Evolutionary conservation across 192 early-diverging fungal species (phyloP).

Genomic region (Coemansia sp.): DNA sequence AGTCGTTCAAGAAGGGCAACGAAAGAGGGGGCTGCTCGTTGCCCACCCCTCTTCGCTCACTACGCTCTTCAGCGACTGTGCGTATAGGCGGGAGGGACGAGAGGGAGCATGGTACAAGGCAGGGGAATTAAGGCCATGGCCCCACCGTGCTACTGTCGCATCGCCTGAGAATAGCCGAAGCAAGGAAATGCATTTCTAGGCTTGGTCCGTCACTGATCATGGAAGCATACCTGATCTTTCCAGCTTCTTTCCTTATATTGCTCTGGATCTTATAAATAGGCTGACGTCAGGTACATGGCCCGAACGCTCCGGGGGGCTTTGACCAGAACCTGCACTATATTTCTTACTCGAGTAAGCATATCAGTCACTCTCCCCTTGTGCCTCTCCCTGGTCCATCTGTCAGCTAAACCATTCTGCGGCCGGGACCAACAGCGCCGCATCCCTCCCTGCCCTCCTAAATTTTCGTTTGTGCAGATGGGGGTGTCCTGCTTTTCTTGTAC

Average conservation of each 20-base stretch:
- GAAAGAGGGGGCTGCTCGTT: not conserved
- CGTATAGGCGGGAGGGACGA: not conserved
- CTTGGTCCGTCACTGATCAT: not conserved
- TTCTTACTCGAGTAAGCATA: not conserved
- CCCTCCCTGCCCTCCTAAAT: not conserved
- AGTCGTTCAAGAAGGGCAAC: not conserved
- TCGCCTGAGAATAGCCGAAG: slow-evolving; percentile 1
- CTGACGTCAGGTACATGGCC: not conserved
- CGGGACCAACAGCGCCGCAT: slow-evolving; percentile 1
- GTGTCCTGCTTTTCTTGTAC: not conserved
- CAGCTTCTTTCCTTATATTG: not conserved
- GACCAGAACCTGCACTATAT: not conserved
- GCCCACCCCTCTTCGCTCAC: not conserved
- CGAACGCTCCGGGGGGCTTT: not conserved
- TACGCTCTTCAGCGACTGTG: not conserved
- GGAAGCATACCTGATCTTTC: not conserved
- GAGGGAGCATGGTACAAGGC: not conserved
- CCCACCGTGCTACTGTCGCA: not conserved
- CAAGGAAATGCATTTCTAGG: not conserved
- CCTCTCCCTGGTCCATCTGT: not conserved
- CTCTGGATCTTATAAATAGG: not conserved
- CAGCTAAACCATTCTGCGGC: not conserved
- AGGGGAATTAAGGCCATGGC: not conserved
- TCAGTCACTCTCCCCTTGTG: not conserved
- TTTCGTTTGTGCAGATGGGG: not conserved